Base-by-base conservation (phyloP, 202 grass and related monocot species). In the Bolboschoenoplectus hybrid region DNA sequence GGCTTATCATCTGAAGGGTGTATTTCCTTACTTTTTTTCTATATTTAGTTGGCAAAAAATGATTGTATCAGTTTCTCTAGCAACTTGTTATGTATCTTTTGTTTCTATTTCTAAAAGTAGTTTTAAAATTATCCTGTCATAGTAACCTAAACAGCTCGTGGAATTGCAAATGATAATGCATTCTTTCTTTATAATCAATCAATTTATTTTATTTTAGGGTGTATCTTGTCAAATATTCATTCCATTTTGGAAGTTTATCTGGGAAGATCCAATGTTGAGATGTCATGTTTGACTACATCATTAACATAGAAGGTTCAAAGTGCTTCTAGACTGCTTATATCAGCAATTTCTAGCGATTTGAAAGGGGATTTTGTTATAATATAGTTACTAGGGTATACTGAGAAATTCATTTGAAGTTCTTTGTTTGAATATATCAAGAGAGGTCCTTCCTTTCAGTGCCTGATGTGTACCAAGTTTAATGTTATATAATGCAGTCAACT, bases 51-150 rank as follows among this genome's bases (percentile, higher is more conserved):
- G 67, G 41, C 68, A 46, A 72, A 47, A 19, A 4, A 81, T 41
- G 16, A 13, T 80, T 16, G 0, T 56, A 8, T 55, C 74, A 14
- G 44, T 77, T 56, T 32, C 35, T 19, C 49, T 79, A 51, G 44
- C 43, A 75, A 47, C 44, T 71, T 8, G 41, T 10, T 19, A 19
- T 71, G 26, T 71, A 45, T 41, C 16, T 39, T 56, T 57, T 79
- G 74, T 62, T 47, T 64, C 57, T 63, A 41, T 81, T 81, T 41
- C 51, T 80, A 80, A 80, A 80, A 80, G 38, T 41, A 57, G 75
- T 32, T 14, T 53, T 76, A 32, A 52, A 52, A 10, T 13, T 53
- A 53, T 34, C 49, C n/a, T 32, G 12, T 62, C 39, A 41, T 62
- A n/a, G 40, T 70, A 70, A 70, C 16, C 41, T 44, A 44, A 66